Conservation (phyloP, 108 stramenopile genomes). For the Discostella stelligeroides region DNA sequence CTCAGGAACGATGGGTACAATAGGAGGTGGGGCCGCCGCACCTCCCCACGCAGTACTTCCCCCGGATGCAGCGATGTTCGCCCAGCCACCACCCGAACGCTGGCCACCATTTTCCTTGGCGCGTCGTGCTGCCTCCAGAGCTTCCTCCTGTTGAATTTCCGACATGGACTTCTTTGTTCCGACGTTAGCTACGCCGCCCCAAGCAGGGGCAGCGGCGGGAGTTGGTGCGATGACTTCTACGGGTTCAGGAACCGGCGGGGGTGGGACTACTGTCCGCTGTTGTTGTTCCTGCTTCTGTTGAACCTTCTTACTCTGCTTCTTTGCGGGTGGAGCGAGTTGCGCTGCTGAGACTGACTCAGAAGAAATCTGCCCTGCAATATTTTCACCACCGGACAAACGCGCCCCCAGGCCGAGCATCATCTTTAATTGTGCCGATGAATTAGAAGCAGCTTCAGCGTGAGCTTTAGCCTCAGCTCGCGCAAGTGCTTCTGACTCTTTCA, state of each 20-base stretch:
- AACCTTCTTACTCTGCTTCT: constrained; percentile 41
- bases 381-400: constrained; percentile 24
- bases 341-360: constrained; percentile 14
- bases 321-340: constrained; percentile 24
- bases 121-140: constrained; percentile 63
- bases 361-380: constrained; percentile 20
- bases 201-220: constrained; percentile 65
- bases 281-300: constrained; percentile 42
- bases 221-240: constrained; percentile 17
- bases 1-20: constrained; percentile 33
- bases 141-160: constrained; percentile 91
- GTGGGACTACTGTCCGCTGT: too few relatives aligned
- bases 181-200: constrained; percentile 60
- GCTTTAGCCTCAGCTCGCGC: constrained; percentile 37
- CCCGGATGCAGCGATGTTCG: constrained; percentile 74
- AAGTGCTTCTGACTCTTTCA: constrained; percentile 32
- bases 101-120: constrained; percentile 57
- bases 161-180: constrained; percentile 76
- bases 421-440: constrained; percentile 70
- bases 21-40: constrained; percentile 48
- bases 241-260: background rate
- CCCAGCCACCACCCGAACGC: constrained; percentile 77
- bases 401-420: constrained; percentile 86
- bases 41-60: constrained; percentile 68
- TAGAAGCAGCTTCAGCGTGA: constrained; percentile 29